Percentiles rank a stretch among this genome's conserved stretches.
Conservation (phyloP, 768 basidiomycete species). For the Neoboletus magnificus region DNA sequence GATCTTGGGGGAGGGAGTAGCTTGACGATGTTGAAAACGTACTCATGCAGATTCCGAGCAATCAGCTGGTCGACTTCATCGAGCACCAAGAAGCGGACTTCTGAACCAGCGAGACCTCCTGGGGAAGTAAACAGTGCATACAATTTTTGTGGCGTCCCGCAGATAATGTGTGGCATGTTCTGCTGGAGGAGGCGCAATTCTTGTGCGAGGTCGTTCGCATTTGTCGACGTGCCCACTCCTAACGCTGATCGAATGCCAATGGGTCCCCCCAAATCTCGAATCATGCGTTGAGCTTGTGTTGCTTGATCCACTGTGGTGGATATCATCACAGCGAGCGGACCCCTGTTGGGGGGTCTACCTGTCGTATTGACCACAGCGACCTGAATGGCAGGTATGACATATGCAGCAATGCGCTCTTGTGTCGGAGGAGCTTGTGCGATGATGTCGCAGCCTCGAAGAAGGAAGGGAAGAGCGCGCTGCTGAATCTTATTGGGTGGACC, state of each 20-base stretch:
- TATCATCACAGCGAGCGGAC: slow-evolving; percentile 84
- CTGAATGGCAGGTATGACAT: slow-evolving; percentile 89
- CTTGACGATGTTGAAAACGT: slow-evolving; percentile 90
- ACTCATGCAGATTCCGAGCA: slow-evolving; percentile 93
- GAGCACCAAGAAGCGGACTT: slow-evolving; percentile 90
- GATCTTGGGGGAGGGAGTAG: slow-evolving; percentile 86
- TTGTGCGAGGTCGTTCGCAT: slow-evolving; percentile 58
- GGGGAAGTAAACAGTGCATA: slow-evolving; percentile 85
- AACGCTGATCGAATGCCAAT: slow-evolving; percentile 91
- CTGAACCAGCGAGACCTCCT: slow-evolving; percentile 73
- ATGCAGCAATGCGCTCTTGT: slow-evolving; percentile 96
- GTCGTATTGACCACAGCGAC: slow-evolving; percentile 66
- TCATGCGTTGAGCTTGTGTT: slow-evolving; percentile 94
- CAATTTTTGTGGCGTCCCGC: slow-evolving; percentile 95
- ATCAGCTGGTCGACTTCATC: slow-evolving; percentile 99
- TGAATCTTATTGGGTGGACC: slow-evolving; percentile 99
- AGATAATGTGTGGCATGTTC: slow-evolving; percentile 92
- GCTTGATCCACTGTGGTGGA: slow-evolving; percentile 99
- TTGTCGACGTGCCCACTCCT: slow-evolving; percentile 75
- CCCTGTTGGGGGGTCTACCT: slow-evolving; percentile 58
- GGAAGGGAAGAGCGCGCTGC: slow-evolving; percentile 92
- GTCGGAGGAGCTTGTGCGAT: slow-evolving; percentile 99
- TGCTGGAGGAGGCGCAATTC: slow-evolving; percentile 84
- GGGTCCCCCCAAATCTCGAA: slow-evolving; percentile 88
- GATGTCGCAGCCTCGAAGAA: slow-evolving; percentile 91